phyloP scores from a whole-genome alignment of 2,329 filamentous ascomycete species.

The Neocatenulostroma microsporum region DNA sequence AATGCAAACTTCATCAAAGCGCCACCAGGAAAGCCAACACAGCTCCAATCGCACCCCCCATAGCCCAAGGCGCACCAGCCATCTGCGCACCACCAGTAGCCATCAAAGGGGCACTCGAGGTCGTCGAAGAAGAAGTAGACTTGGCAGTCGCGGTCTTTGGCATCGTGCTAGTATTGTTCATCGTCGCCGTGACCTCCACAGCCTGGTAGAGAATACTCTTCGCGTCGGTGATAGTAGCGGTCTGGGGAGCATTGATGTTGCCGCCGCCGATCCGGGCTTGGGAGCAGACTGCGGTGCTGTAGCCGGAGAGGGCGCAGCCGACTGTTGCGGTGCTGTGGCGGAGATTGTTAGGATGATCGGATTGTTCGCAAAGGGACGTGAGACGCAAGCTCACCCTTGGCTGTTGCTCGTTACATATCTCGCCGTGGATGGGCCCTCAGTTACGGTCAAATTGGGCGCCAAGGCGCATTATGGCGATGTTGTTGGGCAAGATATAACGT shows the following conservation, averaged over 20 bases:
- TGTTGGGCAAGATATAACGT: conserved; percentile 14
- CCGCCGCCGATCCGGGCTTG: conserved; percentile 5
- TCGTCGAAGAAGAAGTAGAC: background rate
- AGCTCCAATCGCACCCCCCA: conserved; percentile 11
- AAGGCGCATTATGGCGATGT: conserved; percentile 10
- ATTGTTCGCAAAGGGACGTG: too few species aligned
- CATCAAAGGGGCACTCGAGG: conserved; percentile 3
- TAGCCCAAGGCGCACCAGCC: conserved; percentile 5
- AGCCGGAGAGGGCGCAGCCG: conserved; percentile 7
- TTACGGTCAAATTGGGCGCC: conserved; percentile 13
- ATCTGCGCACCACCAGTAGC: conserved; percentile 5
- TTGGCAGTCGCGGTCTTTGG: conserved; percentile 9
- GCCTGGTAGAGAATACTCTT: conserved; percentile 12
- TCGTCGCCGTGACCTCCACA: conserved; percentile 11
- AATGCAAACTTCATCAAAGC: conserved; percentile 4
- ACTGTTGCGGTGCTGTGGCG: conserved; percentile 8
- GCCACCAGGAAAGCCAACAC: conserved; percentile 8
- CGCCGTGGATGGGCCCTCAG: conserved; percentile 10
- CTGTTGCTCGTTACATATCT: conserved; percentile 10
- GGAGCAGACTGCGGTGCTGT: conserved; percentile 8
- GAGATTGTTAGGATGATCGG: background rate
- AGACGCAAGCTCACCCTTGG: conserved; percentile 6
- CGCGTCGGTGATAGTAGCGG: conserved; percentile 5
- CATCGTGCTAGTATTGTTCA: conserved; percentile 7
- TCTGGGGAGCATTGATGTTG: conserved; percentile 7